Base-by-base conservation (phyloP, 768 basidiomycete genomes). In the Boletus rufocinnamomeus region DNA sequence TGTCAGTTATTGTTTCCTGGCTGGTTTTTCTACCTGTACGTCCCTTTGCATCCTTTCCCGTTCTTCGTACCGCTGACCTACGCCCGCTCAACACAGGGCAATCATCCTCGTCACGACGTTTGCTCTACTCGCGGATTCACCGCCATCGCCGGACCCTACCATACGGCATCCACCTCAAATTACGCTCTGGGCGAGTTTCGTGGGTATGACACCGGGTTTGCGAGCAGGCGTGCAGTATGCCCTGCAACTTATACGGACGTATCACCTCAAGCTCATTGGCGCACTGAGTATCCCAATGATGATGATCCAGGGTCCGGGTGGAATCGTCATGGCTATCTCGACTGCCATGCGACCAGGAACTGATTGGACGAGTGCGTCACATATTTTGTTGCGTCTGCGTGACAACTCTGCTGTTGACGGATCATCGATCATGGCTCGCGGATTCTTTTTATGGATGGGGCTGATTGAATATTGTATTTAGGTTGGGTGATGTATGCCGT, bases 271-370 rank as follows among this genome's bases (percentile, higher is more conserved):
- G 67, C 82, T 96, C 14, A 95, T 98, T 10, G 96, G 96, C 4
- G 93, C 94, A 0, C 78, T 98, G 17, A 95, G 93, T 67, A 91
- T 99, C 56, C 89, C 90, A 1, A 98, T 93, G 86, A 98, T 99
- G 96, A 75, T 84, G 49, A 91, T 99, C 17, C 96, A 98, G 74
- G 92, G 85, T 14, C 95, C 95, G 4, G 95, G 95, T 4, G 88
- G 91, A 2, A 76, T 91, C 4, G 69, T 92, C n/a, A 95, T 98
- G 88, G 89, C 92, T 6, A 61, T 87, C 5, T 91, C 87, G 61
- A 91, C 94, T 57, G 90, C 88, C 8, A 74, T 91, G 27, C 77
- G 90, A 56, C 88, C 89, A 2, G 88, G 88, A 0, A 92, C 90
- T 0, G 86, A 93, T 67, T 93, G 90, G 90, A 92, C 90, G 5